Evolutionary conservation across 1,284 basidiomycete genomes (phyloP).

Genomic region (Anthracocystis walkeri): DNA sequence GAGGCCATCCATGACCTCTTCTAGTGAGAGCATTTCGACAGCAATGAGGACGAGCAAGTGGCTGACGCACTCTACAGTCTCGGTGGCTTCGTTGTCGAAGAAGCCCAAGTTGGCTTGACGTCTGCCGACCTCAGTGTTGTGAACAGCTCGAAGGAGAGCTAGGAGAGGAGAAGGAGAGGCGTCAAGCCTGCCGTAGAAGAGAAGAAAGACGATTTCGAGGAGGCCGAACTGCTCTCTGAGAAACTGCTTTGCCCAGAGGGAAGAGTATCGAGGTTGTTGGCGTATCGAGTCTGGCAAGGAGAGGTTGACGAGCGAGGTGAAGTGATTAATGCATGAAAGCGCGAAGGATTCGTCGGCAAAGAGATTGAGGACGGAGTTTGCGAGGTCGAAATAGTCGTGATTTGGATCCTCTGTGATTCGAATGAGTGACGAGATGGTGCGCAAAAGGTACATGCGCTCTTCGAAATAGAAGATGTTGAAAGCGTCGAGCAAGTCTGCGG

Average conservation of each 20-base stretch:
- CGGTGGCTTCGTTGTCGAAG: slow-evolving; percentile 78
- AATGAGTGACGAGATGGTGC: slow-evolving; percentile 70
- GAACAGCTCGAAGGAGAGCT: slow-evolving; percentile 77
- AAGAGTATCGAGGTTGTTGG: slow-evolving; percentile 75
- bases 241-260: slow-evolving; percentile 83
- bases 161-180: slow-evolving; percentile 77
- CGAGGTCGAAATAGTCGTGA: slow-evolving; percentile 75
- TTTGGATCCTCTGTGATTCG: slow-evolving; percentile 75
- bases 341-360: slow-evolving; percentile 77
- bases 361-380: slow-evolving; percentile 74
- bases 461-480: slow-evolving; percentile 84
- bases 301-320: slow-evolving; percentile 71
- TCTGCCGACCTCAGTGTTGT: slow-evolving; percentile 77
- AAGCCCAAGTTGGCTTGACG: slow-evolving; percentile 76
- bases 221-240: slow-evolving; percentile 81
- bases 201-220: slow-evolving; percentile 85
- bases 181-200: slow-evolving; percentile 81
- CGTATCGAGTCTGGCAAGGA: slow-evolving; percentile 74
- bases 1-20: slow-evolving; percentile 75
- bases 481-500: slow-evolving; percentile 74
- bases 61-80: slow-evolving; percentile 77
- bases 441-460: slow-evolving; percentile 79
- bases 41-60: slow-evolving; percentile 81
- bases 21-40: slow-evolving; percentile 83
- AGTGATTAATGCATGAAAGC: slow-evolving; percentile 74